Evolutionary conservation across 1,284 basidiomycete species (phyloP).

Genomic region (Pascua guehoae): DNA sequence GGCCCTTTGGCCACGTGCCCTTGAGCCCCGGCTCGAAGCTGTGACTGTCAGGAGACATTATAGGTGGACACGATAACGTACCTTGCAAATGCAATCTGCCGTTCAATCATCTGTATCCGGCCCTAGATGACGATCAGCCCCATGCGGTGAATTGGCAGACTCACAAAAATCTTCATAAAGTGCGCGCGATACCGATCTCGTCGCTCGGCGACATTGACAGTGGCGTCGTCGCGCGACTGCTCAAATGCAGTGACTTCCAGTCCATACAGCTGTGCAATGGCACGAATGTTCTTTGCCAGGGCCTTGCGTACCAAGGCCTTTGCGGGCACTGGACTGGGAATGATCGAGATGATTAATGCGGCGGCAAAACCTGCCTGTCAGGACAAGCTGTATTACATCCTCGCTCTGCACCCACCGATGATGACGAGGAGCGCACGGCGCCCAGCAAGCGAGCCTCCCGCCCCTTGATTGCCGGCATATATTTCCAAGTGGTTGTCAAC

Average conservation of each 20-base stretch:
- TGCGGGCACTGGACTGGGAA: slow-evolving; percentile 43
- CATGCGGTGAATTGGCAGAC: too few relatives aligned
- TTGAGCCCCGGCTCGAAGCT: slow-evolving; percentile 33
- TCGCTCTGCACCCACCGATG: slow-evolving; percentile 40
- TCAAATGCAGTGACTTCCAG: slow-evolving; percentile 40
- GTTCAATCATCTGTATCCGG: slow-evolving; percentile 29
- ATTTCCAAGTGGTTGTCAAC: slow-evolving; percentile 55
- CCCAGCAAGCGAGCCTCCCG: slow-evolving; percentile 59
- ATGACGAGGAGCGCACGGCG: slow-evolving; percentile 50
- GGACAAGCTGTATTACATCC: too few relatives aligned
- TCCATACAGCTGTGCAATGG: slow-evolving; percentile 39
- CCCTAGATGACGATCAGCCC: neutral
- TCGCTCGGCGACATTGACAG: slow-evolving; percentile 34
- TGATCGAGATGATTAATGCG: slow-evolving; percentile 41
- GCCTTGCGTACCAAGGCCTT: slow-evolving; percentile 36
- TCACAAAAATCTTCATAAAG: slow-evolving; percentile 30
- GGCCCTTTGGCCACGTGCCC: slow-evolving; percentile 45
- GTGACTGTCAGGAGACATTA: neutral
- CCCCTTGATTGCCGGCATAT: slow-evolving; percentile 54
- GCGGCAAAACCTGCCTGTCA: slow-evolving; percentile 33
- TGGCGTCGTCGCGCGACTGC: slow-evolving; percentile 12
- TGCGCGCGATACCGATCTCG: slow-evolving; percentile 23
- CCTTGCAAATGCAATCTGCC: slow-evolving; percentile 29
- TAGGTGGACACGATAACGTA: neutral
- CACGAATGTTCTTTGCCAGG: slow-evolving; percentile 37